Conservation (phyloP, 495 filamentous ascomycete species). For the Wilcoxina mikolae region DNA sequence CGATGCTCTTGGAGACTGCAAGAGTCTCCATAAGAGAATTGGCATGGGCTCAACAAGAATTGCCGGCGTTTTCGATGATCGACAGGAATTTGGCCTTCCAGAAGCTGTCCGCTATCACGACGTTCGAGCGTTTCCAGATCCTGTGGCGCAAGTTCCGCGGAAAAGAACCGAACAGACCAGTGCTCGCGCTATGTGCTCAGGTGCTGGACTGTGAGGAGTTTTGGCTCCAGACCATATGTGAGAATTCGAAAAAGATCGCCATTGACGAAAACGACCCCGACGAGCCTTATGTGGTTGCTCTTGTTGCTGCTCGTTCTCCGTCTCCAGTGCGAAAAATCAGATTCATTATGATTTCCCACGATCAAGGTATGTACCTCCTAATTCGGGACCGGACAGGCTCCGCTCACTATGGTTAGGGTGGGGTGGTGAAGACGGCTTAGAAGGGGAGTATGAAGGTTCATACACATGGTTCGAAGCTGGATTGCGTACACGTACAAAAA, state of each 20-base stretch:
- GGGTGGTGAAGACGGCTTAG: not conserved
- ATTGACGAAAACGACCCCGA: not conserved
- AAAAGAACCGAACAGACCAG: not conserved
- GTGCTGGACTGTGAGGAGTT: constrained; percentile 5
- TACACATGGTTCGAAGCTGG: constrained; percentile 18
- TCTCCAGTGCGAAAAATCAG: constrained; percentile 7
- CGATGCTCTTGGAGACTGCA: not conserved
- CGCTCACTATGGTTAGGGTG: constrained; percentile 1
- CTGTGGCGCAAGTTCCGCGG: not conserved
- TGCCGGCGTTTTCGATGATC: not conserved
- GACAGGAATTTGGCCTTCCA: not conserved
- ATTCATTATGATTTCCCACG: constrained; percentile 11
- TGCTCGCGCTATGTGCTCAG: not conserved
- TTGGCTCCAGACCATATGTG: constrained; percentile 4
- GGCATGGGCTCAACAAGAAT: not conserved
- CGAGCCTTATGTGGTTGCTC: not conserved
- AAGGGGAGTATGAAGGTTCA: constrained; percentile 8
- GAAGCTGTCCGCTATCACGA: too few relatives aligned
- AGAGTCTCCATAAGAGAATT: not conserved
- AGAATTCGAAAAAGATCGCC: not conserved
- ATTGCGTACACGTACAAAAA: not conserved
- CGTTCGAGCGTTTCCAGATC: not conserved
- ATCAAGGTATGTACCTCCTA: constrained; percentile 3
- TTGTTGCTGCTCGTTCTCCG: not conserved
- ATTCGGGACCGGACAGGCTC: not conserved